A percentile compares a stretch with the other conserved stretches of the same genome.
Evolutionary conservation across 1,284 basidiomycete species (phyloP).

Genomic region (Cutaneotrichosporon cavernicola): DNA sequence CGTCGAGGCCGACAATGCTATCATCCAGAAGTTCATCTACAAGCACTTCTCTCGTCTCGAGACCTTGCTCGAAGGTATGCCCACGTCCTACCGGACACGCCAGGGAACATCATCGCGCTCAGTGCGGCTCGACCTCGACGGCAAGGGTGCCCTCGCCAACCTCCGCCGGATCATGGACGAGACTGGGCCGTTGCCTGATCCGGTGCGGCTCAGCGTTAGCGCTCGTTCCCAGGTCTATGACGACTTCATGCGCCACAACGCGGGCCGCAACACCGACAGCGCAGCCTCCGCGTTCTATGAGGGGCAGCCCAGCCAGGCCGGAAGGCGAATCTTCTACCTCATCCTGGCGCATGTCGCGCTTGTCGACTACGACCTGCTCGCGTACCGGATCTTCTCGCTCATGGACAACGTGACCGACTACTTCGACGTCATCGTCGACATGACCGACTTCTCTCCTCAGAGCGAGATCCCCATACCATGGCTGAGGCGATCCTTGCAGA

Average conservation of each 20-base stretch:
- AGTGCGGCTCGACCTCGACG: constrained; percentile 58
- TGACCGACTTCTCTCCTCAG: constrained; percentile 71
- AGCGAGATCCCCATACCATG: constrained; percentile 78
- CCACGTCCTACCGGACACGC: constrained; percentile 29
- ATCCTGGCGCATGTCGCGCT: constrained; percentile 71
- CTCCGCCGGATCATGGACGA: constrained; percentile 74
- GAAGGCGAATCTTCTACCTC: constrained; percentile 54
- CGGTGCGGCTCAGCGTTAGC: constrained; percentile 60
- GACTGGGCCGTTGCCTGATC: constrained; percentile 68
- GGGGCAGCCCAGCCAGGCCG: constrained; percentile 55
- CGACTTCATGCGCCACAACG: constrained; percentile 66
- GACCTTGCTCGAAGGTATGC: constrained; percentile 33
- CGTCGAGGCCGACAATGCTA: constrained; percentile 40
- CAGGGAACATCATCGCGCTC: constrained; percentile 28
- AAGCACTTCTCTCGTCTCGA: constrained; percentile 42
- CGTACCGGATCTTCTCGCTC: constrained; percentile 78
- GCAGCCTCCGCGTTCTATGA: constrained; percentile 71
- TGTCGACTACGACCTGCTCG: constrained; percentile 78
- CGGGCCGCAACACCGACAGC: constrained; percentile 62
- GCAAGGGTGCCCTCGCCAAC: constrained; percentile 72
- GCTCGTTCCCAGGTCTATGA: constrained; percentile 56
- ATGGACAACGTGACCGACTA: constrained; percentile 47
- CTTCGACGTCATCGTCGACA: constrained; percentile 78
- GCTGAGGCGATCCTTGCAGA: constrained; percentile 74
- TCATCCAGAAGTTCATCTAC: constrained; percentile 43